Base-by-base conservation (phyloP, 129 eudicot genomes). In the Chrysanthemum makinoi region DNA sequence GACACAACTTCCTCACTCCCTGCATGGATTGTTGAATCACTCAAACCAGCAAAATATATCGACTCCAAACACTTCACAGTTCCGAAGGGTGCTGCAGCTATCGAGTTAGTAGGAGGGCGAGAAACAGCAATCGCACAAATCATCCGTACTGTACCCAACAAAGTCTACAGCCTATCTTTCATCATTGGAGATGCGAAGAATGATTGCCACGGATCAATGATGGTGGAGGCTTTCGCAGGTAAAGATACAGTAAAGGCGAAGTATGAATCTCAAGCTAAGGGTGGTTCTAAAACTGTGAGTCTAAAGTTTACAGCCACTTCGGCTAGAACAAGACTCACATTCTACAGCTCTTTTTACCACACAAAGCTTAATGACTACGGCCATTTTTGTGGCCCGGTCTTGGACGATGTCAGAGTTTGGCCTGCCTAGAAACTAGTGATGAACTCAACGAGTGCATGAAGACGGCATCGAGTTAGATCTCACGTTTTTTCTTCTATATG, bases 21-120 rank as follows among this genome's bases (percentile, higher is more conserved):
- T 15, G 91, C 91, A 24, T 90, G 97, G 97, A 87, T 87, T 4
- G 62, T 90, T 10, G 91, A 87, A 47, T 90, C 96, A 4, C 82
- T 85, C 62, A 90, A 90, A 77, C 87, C 97, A 46, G 89, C 87
- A 12, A 90, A 90, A 62, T 90, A 78, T 65, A 61, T 90, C 0
- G 95, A 90, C 57, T 83, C 91, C 39, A 81, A 69, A 30, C 97
- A 87, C 74, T 90, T 80, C 69, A 33, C 28, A 9, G 95, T 90
- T 10, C 95, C 97, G 22, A 72, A 52, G 13, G 95, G 97, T 9
- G 62, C 58, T 9, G 82, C 80, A 2, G 97, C 97, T 6, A 71
- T 90, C 1, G 95, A 91, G 74, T 54, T 91, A 28, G 77, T 91
- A 18, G 95, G 86, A 56, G 95, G 97, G 5, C 70, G 89, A 51